Evolutionary conservation across 257 asterid species (phyloP).

Genomic region (Penstemon barbatus): DNA sequence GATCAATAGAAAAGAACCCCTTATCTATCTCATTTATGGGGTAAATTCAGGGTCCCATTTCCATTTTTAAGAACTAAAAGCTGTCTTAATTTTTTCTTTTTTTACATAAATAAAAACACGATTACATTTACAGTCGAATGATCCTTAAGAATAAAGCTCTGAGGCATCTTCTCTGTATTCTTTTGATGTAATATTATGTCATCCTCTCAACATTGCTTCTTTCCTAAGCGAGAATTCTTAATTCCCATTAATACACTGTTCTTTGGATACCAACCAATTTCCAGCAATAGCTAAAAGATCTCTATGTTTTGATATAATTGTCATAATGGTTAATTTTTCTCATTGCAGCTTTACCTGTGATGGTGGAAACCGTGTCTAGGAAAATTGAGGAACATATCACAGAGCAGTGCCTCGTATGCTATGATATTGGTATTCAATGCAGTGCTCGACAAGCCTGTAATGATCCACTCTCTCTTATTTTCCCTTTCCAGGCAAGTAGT

Average conservation of each 20-base stretch:
- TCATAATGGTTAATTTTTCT: conserved; percentile 24
- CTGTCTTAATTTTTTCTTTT: neutral
- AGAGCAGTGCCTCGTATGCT: conserved; percentile 92
- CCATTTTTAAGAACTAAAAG: neutral
- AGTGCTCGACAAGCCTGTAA: conserved; percentile 77
- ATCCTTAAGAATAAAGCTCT: neutral
- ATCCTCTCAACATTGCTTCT: neutral
- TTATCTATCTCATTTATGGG: no score
- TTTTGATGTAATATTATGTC: neutral
- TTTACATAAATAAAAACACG: neutral
- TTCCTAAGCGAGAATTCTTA: neutral
- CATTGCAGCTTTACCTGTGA: conserved; percentile 76
- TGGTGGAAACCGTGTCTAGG: conserved; percentile 73
- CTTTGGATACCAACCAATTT: neutral
- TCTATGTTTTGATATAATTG: conserved; percentile 11
- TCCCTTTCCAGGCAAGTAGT: conserved; percentile 83
- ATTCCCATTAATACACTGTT: conserved; percentile 1
- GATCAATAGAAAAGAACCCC: no score
- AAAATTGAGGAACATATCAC: conserved; percentile 76
- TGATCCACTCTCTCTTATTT: conserved; percentile 77
- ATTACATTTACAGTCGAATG: neutral
- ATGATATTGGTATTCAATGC: conserved; percentile 82
- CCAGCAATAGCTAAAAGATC: neutral
- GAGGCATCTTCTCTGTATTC: conserved; percentile 1
- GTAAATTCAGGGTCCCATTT: neutral